phyloP scores from a whole-genome alignment of 768 basidiomycete genomes.

The Collybia sp. region DNA sequence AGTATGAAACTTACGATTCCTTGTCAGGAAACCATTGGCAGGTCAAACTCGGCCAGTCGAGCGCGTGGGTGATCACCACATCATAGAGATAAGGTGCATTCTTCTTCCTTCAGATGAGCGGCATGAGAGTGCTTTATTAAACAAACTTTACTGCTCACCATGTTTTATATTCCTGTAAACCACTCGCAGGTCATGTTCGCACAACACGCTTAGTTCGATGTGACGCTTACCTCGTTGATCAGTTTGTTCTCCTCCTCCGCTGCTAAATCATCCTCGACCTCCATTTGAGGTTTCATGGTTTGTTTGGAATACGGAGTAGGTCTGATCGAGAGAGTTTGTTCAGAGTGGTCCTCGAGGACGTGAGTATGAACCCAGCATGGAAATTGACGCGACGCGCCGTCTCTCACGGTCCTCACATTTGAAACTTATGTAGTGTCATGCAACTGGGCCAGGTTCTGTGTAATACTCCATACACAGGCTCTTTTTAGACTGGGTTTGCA shows the following conservation, averaged over 20 bases:
- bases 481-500: too few species aligned
- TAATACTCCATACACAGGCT: too few species aligned
- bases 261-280: conserved; percentile 74
- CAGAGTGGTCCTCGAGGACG: not conserved
- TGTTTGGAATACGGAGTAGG: not conserved
- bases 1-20: conserved; percentile 62
- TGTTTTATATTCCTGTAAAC: conserved; percentile 74
- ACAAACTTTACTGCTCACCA: conserved; percentile 40
- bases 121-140: conserved; percentile 1
- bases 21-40: conserved; percentile 99
- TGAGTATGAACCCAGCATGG: not conserved
- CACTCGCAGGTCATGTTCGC: not conserved
- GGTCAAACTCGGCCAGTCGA: conserved; percentile 97
- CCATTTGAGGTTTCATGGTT: conserved; percentile 45
- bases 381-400: conserved; percentile 33
- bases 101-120: conserved; percentile 66
- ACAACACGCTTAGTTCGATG: not conserved
- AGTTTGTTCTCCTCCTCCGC: conserved; percentile 87
- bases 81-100: conserved; percentile 98
- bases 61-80: conserved; percentile 92
- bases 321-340: not conserved
- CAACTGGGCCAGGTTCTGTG: too few species aligned
- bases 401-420: conserved; percentile 31
- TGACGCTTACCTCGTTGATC: conserved; percentile 70
- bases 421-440: too few species aligned